Conservation (phyloP, 768 basidiomycete genomes). For the Pseudohyphozyma bogoriensis region DNA sequence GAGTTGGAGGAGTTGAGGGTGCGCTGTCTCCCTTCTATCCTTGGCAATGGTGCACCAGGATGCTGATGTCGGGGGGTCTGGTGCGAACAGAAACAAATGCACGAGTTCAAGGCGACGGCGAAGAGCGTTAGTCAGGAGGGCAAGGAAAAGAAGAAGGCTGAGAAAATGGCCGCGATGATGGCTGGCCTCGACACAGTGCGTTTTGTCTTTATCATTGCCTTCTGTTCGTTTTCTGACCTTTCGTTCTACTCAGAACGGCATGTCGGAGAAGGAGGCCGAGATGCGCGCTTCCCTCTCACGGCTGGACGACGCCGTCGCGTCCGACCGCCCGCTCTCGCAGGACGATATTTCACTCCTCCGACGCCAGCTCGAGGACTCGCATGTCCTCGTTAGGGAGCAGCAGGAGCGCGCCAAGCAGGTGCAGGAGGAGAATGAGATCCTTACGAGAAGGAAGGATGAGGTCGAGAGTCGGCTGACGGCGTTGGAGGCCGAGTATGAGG, state of each 20-base stretch:
- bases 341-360: constrained; percentile 75
- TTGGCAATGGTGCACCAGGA: not conserved
- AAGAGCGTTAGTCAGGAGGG: constrained; percentile 83
- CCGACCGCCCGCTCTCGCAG: constrained; percentile 49
- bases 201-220: constrained; percentile 40
- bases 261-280: constrained; percentile 92
- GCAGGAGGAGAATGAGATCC: constrained; percentile 85
- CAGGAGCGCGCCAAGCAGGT: constrained; percentile 78
- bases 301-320: constrained; percentile 58
- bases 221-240: not conserved
- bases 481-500: constrained; percentile 90
- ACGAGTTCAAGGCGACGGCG: constrained; percentile 67
- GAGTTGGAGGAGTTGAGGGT: constrained; percentile 77
- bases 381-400: constrained; percentile 72
- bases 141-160: constrained; percentile 97
- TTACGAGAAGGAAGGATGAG: constrained; percentile 70
- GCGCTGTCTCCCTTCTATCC: not conserved
- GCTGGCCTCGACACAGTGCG: constrained; percentile 90
- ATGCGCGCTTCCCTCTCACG: constrained; percentile 73
- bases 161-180: constrained; percentile 99
- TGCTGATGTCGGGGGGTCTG: not conserved
- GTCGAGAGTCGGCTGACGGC: constrained; percentile 68
- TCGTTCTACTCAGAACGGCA: constrained; percentile 54
- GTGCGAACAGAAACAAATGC: constrained; percentile 48
- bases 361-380: constrained; percentile 79